phyloP scores from a whole-genome alignment of 768 basidiomycete genomes.

The Coprinopsis strossmayeri region DNA sequence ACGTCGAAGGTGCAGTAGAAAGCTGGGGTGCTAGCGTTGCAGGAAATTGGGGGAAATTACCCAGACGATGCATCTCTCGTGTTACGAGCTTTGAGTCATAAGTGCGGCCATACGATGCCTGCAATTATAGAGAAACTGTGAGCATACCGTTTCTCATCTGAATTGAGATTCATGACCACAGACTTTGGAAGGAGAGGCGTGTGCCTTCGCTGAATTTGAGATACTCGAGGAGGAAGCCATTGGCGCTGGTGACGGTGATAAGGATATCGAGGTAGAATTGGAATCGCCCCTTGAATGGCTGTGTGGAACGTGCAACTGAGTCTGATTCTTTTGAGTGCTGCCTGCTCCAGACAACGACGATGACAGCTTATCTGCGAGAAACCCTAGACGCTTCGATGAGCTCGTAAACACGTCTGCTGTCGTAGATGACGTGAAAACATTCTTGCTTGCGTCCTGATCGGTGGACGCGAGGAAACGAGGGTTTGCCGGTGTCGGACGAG shows the following conservation, averaged over 20 bases:
- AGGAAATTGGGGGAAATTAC: slow-evolving; percentile 49
- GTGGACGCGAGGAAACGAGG: slow-evolving; percentile 25
- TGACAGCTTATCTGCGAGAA: slow-evolving; percentile 37
- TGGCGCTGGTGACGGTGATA: slow-evolving; percentile 16
- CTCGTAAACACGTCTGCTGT: slow-evolving; percentile 22
- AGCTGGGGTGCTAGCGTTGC: slow-evolving; percentile 46
- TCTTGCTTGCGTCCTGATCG: slow-evolving; percentile 27
- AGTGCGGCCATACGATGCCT: slow-evolving; percentile 60
- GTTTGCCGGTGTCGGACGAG: slow-evolving; percentile 37
- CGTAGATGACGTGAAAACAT: slow-evolving; percentile 19
- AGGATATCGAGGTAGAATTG: slow-evolving; percentile 17
- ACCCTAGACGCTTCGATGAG: slow-evolving; percentile 33
- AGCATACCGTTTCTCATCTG: slow-evolving; percentile 5
- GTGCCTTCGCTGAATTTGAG: slow-evolving; percentile 28
- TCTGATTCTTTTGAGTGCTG: slow-evolving; percentile 23
- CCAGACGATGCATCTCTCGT: slow-evolving; percentile 81
- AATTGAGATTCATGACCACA: slow-evolving; percentile 7
- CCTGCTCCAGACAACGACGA: slow-evolving; percentile 29
- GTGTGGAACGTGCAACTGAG: slow-evolving; percentile 27
- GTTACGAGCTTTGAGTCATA: slow-evolving; percentile 78
- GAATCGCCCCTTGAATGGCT: slow-evolving; percentile 33
- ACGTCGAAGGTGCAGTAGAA: slow-evolving; percentile 42
- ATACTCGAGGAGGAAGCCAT: slow-evolving; percentile 31
- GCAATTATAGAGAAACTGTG: not conserved
- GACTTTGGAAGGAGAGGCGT: slow-evolving; percentile 50